Percentiles rank a stretch among this genome's conserved stretches.
Conservation (phyloP, 2,329 filamentous ascomycete species). For the Geosmithia morbida region DNA sequence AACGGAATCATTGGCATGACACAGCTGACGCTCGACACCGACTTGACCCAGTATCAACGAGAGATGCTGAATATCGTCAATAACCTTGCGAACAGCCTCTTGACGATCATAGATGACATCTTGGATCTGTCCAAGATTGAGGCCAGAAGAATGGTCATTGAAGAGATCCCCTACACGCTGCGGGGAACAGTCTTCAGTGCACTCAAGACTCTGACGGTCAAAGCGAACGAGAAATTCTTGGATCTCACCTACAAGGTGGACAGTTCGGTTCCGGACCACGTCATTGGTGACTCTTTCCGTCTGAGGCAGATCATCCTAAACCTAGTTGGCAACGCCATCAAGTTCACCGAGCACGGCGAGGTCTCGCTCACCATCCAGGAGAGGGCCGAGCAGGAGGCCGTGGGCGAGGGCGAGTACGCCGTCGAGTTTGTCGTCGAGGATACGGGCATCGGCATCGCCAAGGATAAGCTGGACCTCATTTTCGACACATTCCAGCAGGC, state of each 20-base stretch:
- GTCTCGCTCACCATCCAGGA: constrained; percentile 52
- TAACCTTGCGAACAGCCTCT: constrained; percentile 73
- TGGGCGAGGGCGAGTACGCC: constrained; percentile 48
- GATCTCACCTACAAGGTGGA: no score
- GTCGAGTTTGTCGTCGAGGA: constrained; percentile 63
- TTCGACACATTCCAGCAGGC: constrained; percentile 76
- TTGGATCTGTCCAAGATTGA: constrained; percentile 82
- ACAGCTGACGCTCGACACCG: constrained; percentile 47
- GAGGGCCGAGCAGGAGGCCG: constrained; percentile 46
- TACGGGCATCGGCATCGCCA: constrained; percentile 66
- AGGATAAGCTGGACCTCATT: constrained; percentile 60
- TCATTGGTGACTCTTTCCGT: constrained; percentile 75
- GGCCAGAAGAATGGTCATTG: constrained; percentile 61
- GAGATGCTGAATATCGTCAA: constrained; percentile 99
- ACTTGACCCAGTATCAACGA: constrained; percentile 69
- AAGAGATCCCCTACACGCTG: constrained; percentile 67
- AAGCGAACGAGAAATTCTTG: no score
- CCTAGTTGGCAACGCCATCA: constrained; percentile 62
- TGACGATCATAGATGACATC: constrained; percentile 86
- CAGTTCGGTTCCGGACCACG: no score
- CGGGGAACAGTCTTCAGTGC: no score
- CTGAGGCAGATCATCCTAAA: constrained; percentile 76
- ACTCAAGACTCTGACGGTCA: constrained; percentile 58
- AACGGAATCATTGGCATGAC: constrained; percentile 72
- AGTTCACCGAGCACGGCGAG: constrained; percentile 55